These are phyloP conservation scores for Actinomucor elegans DNA, from an alignment of 371 early-diverging fungal species.

Conservation along the genomic window DNA sequence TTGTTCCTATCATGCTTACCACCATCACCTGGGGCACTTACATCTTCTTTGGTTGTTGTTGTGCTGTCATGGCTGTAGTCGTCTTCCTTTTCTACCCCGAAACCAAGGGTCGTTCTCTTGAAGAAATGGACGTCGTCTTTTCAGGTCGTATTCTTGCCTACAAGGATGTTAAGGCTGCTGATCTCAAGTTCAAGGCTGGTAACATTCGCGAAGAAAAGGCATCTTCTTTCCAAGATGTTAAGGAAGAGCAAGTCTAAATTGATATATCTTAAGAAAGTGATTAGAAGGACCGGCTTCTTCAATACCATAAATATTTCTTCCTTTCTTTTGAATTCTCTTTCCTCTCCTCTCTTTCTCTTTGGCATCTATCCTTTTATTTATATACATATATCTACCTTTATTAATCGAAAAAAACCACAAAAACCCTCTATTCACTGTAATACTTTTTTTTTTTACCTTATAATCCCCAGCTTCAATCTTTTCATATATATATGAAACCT, in stretches of 20 bases:
- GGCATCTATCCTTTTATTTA: too few relatives aligned
- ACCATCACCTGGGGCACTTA: conserved; percentile 54
- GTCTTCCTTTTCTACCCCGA: conserved; percentile 53
- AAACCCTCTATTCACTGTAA: too few relatives aligned
- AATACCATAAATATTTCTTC: neutral
- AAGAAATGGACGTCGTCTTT: conserved; percentile 62
- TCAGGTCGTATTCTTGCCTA: conserved; percentile 27
- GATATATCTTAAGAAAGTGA: neutral
- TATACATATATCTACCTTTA: too few relatives aligned
- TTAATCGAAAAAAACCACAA: too few relatives aligned
- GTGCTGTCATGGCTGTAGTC: conserved; percentile 32
- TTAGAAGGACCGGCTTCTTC: neutral
- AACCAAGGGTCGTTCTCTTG: conserved; percentile 60
- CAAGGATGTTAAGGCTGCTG: conserved; percentile 16
- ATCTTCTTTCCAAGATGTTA: conserved; percentile 3
- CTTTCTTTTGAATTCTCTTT: too few relatives aligned
- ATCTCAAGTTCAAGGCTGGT: neutral
- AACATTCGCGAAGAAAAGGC: neutral
- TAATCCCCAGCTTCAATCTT: neutral
- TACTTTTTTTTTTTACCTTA: neutral
- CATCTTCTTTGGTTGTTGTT: conserved; percentile 62
- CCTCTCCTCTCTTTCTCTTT: too few relatives aligned
- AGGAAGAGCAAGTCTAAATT: conserved; percentile 6
- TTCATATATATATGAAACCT: neutral
- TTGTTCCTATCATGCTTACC: conserved; percentile 45